phyloP scores from a whole-genome alignment of 2,329 filamentous ascomycete genomes.

The Aspergillus sp. region DNA sequence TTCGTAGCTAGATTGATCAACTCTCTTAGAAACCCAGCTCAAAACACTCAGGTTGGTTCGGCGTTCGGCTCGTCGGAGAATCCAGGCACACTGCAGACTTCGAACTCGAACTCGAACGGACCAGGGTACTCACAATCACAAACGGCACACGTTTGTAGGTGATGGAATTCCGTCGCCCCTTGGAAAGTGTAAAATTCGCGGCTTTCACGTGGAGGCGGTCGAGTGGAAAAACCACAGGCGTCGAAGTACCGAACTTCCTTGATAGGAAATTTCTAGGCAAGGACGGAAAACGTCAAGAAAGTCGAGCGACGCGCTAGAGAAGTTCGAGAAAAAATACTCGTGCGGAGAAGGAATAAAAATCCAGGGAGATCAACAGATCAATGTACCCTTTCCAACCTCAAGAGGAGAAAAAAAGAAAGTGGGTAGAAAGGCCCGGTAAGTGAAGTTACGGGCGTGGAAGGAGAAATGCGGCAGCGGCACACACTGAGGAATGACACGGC shows the following conservation, averaged over 20 bases:
- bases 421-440: constrained; percentile 20
- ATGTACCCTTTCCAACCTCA: constrained; percentile 19
- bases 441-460: constrained; percentile 18
- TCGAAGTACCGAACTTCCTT: constrained; percentile 12
- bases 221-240: constrained; percentile 1
- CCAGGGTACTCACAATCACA: constrained; percentile 11
- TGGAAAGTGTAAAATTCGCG: constrained; percentile 22
- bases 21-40: constrained; percentile 5
- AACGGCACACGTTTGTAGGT: constrained; percentile 8
- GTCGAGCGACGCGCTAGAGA: constrained; percentile 17
- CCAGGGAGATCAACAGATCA: constrained; percentile 21
- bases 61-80: constrained; percentile 15
- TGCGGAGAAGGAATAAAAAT: constrained; percentile 18
- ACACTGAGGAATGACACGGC: constrained; percentile 23
- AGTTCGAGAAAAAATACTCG: constrained; percentile 21
- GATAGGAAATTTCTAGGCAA: constrained; percentile 11
- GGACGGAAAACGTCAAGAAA: constrained; percentile 10
- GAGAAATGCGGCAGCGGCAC: constrained; percentile 21
- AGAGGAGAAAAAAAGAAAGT: constrained; percentile 12
- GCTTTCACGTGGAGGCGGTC: constrained; percentile 27
- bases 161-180: constrained; percentile 20
- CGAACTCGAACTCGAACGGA: constrained; percentile 5
- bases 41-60: constrained; percentile 13
- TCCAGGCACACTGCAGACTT: constrained; percentile 11
- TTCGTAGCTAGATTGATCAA: constrained; percentile 4